phyloP scores from a whole-genome alignment of 306 rosid species.

The Hippophae rhamnoides region DNA sequence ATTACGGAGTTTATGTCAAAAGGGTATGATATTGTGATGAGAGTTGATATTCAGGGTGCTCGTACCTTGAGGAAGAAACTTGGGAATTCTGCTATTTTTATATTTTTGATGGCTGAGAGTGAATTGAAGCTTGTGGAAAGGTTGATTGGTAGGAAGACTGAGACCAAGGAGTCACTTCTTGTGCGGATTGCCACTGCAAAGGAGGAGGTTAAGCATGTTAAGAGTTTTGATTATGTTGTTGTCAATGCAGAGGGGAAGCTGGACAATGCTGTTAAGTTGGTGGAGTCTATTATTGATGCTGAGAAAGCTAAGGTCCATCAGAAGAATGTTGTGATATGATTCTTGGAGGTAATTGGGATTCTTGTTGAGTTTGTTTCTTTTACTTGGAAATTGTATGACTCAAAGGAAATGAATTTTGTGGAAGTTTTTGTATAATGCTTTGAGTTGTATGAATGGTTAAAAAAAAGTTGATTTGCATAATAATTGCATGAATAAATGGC shows the following conservation, averaged over 20 bases:
- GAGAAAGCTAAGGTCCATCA: conserved; percentile 92
- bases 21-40: conserved; percentile 61
- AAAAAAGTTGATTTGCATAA: no score
- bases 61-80: conserved; percentile 56
- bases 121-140: conserved; percentile 78
- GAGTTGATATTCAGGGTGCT: conserved; percentile 95
- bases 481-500: no score
- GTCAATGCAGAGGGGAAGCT: conserved; percentile 76
- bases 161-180: conserved; percentile 59
- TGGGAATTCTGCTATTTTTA: conserved; percentile 66
- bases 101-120: conserved; percentile 71
- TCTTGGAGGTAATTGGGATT: conserved; percentile 4
- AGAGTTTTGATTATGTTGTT: conserved; percentile 73
- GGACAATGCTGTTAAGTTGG: conserved; percentile 58
- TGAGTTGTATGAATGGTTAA: no score
- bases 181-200: conserved; percentile 77
- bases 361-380: neutral
- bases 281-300: conserved; percentile 65
- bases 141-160: conserved; percentile 66
- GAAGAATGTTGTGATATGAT: conserved; percentile 39
- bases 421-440: neutral
- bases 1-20: conserved; percentile 63
- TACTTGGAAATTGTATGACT: neutral
- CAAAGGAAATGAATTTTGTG: neutral
- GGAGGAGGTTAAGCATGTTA: conserved; percentile 78